Percentiles rank a stretch among this genome's conserved stretches.
phyloP scores from a whole-genome alignment of 208 protist species.

The Sergeia podlipaevii region DNA sequence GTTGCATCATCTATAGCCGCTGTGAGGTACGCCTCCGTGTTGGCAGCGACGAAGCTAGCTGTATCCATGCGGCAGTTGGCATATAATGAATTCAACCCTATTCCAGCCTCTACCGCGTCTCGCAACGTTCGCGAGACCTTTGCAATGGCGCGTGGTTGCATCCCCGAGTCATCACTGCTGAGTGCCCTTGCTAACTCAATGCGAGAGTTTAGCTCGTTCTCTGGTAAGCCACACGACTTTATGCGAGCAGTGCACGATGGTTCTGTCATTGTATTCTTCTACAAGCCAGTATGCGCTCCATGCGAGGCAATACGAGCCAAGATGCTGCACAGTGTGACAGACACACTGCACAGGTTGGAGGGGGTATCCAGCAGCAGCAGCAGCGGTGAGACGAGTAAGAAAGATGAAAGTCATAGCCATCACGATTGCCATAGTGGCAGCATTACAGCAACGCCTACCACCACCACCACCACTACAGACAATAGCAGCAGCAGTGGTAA shows the following conservation, averaged over 20 bases:
- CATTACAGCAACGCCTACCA: not conserved
- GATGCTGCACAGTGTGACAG: conserved; percentile 31
- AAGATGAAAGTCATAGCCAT: too few species aligned
- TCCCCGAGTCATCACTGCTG: conserved; percentile 10
- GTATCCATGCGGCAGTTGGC: not conserved
- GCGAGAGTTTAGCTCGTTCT: conserved; percentile 37
- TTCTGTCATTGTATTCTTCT: conserved; percentile 73
- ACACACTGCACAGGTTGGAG: not conserved
- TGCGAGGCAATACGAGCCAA: conserved; percentile 47
- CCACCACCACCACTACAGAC: not conserved
- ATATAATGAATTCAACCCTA: conserved; percentile 14
- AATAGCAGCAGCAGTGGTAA: not conserved
- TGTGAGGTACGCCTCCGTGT: too few species aligned
- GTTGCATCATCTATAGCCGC: too few species aligned
- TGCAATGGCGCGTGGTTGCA: conserved; percentile 12
- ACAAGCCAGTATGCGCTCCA: conserved; percentile 59
- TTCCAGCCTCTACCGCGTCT: conserved; percentile 10
- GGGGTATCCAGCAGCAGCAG: not conserved
- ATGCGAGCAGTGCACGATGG: conserved; percentile 24
- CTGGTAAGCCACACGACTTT: conserved; percentile 40
- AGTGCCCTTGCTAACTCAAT: conserved; percentile 1
- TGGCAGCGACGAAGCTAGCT: too few species aligned
- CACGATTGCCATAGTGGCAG: not conserved
- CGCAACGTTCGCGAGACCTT: conserved; percentile 15
- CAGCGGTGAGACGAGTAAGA: not conserved